A percentile compares a stretch with the other conserved stretches of the same genome.
Evolutionary conservation across 2,329 filamentous ascomycete species (phyloP).

Genomic region (Exophiala alcalophila): DNA sequence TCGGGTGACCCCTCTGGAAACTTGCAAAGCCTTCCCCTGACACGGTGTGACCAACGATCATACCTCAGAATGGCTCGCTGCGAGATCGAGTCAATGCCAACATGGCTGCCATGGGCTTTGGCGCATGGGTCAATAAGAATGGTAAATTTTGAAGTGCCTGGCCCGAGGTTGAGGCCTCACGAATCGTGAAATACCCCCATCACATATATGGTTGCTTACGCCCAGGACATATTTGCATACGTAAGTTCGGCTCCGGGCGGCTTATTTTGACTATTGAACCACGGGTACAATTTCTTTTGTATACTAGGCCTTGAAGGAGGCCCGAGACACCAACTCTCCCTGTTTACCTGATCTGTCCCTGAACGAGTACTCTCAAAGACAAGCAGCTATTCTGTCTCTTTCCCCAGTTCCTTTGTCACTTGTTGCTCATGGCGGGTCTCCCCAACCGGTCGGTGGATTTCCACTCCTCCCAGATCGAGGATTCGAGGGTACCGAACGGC

Average conservation of each 20-base stretch:
- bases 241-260: background rate
- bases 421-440: background rate
- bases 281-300: background rate
- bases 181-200: background rate
- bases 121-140: too few relatives aligned
- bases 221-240: background rate
- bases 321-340: background rate
- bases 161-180: background rate
- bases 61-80: too few relatives aligned
- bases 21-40: too few relatives aligned
- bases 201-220: background rate
- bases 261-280: too few relatives aligned
- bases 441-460: conserved; percentile 2
- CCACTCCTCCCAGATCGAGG: background rate
- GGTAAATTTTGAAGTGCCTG: too few relatives aligned
- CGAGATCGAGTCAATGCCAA: too few relatives aligned
- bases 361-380: too few relatives aligned
- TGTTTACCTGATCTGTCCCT: background rate
- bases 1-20: too few relatives aligned
- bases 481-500: background rate
- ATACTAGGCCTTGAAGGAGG: background rate
- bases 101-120: too few relatives aligned
- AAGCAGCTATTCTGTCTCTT: too few relatives aligned
- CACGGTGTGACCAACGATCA: too few relatives aligned
- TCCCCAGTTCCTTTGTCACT: too few relatives aligned